Evolutionary conservation across 2,329 filamentous ascomycete species (phyloP).

Genomic region (Harringtonia aguacate): DNA sequence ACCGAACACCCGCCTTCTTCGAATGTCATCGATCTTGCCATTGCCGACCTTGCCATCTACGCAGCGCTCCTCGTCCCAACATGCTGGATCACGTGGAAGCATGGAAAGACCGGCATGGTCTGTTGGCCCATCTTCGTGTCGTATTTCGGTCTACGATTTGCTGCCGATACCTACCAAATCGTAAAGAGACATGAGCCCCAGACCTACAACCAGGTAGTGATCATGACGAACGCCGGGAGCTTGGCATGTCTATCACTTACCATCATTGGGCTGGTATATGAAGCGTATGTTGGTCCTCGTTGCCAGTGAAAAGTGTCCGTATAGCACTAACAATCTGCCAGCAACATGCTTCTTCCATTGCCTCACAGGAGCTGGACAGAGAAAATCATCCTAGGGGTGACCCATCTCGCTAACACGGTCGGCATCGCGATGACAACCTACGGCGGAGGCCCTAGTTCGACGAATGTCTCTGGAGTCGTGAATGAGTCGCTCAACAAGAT

Average conservation of each 20-base stretch:
- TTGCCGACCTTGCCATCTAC: slow-evolving; percentile 15
- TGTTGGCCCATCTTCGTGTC: slow-evolving; percentile 19
- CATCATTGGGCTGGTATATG: slow-evolving; percentile 17
- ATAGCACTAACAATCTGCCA: not conserved
- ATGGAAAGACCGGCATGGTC: slow-evolving; percentile 19
- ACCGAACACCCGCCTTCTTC: slow-evolving; percentile 1
- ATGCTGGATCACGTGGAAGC: slow-evolving; percentile 16
- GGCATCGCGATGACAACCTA: slow-evolving; percentile 13
- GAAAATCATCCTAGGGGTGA: slow-evolving; percentile 15
- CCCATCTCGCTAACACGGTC: slow-evolving; percentile 13
- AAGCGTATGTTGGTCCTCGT: slow-evolving; percentile 13
- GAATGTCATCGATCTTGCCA: slow-evolving; percentile 11
- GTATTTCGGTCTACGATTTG: slow-evolving; percentile 14
- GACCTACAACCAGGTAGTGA: slow-evolving; percentile 13
- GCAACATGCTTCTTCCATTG: slow-evolving; percentile 12
- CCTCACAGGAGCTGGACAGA: slow-evolving; percentile 10
- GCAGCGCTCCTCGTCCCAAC: slow-evolving; percentile 11
- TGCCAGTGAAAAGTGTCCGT: no score
- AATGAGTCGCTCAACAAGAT: slow-evolving; percentile 10
- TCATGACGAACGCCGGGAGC: slow-evolving; percentile 18
- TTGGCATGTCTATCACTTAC: slow-evolving; percentile 16
- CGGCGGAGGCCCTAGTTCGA: slow-evolving; percentile 10
- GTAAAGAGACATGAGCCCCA: slow-evolving; percentile 12
- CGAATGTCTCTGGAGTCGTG: slow-evolving; percentile 8
- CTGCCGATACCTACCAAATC: slow-evolving; percentile 16